phyloP scores from a whole-genome alignment of 2,329 filamentous ascomycete species.

The Remersonia thermophila region DNA sequence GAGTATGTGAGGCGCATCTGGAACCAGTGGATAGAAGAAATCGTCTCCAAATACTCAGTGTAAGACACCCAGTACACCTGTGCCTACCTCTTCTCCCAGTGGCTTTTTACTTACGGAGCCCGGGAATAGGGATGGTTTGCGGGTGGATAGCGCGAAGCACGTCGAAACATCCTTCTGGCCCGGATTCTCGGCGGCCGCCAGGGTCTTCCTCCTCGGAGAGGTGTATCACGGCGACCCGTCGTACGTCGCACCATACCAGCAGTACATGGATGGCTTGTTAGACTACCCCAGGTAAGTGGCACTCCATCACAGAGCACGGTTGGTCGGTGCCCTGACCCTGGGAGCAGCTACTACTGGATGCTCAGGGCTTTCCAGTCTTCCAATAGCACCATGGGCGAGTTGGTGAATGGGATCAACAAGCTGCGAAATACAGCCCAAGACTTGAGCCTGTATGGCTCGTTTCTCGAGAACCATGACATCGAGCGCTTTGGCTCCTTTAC shows the following conservation, averaged over 20 bases:
- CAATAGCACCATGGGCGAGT: slow-evolving; percentile 23
- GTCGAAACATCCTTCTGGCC: slow-evolving; percentile 37
- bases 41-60: slow-evolving; percentile 16
- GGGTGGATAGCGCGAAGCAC: slow-evolving; percentile 37
- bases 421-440: slow-evolving; percentile 17
- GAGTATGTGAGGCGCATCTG: slow-evolving; percentile 12
- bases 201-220: slow-evolving; percentile 39
- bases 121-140: slow-evolving; percentile 41
- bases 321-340: no score
- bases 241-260: slow-evolving; percentile 33
- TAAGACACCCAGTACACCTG: slow-evolving; percentile 5
- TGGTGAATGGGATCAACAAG: slow-evolving; percentile 21
- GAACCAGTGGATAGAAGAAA: slow-evolving; percentile 15
- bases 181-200: slow-evolving; percentile 31
- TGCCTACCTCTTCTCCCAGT: no score
- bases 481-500: slow-evolving; percentile 33
- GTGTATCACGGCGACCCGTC: slow-evolving; percentile 34
- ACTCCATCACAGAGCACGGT: no score
- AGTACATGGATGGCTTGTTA: slow-evolving; percentile 33
- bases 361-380: slow-evolving; percentile 18
- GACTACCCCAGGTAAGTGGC: slow-evolving; percentile 34
- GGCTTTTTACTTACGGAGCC: no score
- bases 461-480: slow-evolving; percentile 39
- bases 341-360: slow-evolving; percentile 19
- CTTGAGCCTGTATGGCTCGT: slow-evolving; percentile 28